Evolutionary conservation across 306 rosid genomes (phyloP).

Genomic region (Vigna radiata): DNA sequence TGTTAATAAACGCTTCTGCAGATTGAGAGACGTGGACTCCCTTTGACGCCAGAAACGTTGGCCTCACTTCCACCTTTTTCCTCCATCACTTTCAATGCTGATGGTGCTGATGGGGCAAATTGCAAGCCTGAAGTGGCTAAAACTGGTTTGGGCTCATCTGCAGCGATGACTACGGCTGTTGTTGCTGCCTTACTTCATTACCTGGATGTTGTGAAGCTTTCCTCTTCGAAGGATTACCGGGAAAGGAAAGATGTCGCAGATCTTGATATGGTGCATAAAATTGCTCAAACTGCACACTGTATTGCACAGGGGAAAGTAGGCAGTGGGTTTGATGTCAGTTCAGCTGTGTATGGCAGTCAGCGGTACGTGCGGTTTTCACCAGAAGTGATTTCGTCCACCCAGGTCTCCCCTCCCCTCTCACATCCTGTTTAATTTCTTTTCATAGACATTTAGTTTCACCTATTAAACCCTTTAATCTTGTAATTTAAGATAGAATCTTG

Average conservation of each 20-base stretch:
- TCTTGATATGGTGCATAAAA: conserved; percentile 82
- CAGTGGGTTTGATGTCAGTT: conserved; percentile 97
- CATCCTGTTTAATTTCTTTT: not conserved
- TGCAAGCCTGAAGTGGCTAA: conserved; percentile 97
- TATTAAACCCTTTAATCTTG: not conserved
- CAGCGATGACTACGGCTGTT: conserved; percentile 98
- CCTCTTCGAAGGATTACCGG: conserved; percentile 51
- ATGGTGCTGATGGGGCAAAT: conserved; percentile 63
- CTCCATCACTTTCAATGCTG: conserved; percentile 80
- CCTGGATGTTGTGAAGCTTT: conserved; percentile 75
- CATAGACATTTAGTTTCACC: not conserved
- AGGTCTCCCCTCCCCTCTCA: conserved; percentile 54
- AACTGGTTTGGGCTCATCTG: conserved; percentile 99
- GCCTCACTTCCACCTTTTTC: conserved; percentile 86
- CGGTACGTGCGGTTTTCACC: conserved; percentile 98
- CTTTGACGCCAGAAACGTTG: conserved; percentile 83
- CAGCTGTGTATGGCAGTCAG: conserved; percentile 99
- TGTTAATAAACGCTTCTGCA: conserved; percentile 45
- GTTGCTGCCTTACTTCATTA: conserved; percentile 96
- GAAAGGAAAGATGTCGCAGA: conserved; percentile 57
- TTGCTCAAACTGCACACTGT: conserved; percentile 98
- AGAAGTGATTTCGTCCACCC: conserved; percentile 84
- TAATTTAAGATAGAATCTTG: not conserved
- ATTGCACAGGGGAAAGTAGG: conserved; percentile 98
- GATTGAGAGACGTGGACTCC: conserved; percentile 88